Evolutionary conservation across 352 stramenopile genomes (phyloP), one percentile per base, ranked within the genome.

Genomic region (Pythium biforme): DNA sequence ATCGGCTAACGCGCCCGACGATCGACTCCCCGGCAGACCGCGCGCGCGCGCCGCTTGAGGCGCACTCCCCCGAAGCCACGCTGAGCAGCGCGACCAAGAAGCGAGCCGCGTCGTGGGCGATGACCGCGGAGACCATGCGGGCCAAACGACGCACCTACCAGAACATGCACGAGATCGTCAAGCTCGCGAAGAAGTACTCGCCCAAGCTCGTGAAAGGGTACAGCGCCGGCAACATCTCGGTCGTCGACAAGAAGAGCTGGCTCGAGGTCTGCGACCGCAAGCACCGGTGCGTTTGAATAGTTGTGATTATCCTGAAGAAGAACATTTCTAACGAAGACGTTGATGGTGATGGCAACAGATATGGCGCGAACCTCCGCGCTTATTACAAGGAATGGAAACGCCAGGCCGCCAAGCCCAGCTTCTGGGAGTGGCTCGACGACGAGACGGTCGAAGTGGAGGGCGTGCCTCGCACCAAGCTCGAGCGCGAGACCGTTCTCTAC

Each of bases 381-480:
- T 99, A 99, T 72, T 98, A 98, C 72, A 98, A 97, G 70, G 91
- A 98, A 61, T 99, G 94, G 94, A 97, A 98, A 70, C 79, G 80
- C 50, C 89, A 79, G 69, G 80, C 69, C 59, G 83, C 76, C 19
- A 90, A 88, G 31, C 79, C 81, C 2, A 92, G 81, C 55, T 97
- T 96, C 62, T 96, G 86, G 85, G 84, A 92, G 55, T 97, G 87
- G 88, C 76, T 96, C 12, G 83, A 92, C 51, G 86, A 95, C 55
- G 82, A 92, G 52, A 88, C 80, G 12, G 72, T 97, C 70, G 72
- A 95, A 88, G 80, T 90, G 76, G 73, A 87, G 73, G 66, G 92
- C 76, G 75, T 98, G 62, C 81, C 94, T 40, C 78, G 96, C 60
- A 94, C 89, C 22, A 89, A 98, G 54, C 85, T 99, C 26, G 94